Base-by-base conservation (phyloP, 164 flowering plant species). In the Vitis cinerea region DNA sequence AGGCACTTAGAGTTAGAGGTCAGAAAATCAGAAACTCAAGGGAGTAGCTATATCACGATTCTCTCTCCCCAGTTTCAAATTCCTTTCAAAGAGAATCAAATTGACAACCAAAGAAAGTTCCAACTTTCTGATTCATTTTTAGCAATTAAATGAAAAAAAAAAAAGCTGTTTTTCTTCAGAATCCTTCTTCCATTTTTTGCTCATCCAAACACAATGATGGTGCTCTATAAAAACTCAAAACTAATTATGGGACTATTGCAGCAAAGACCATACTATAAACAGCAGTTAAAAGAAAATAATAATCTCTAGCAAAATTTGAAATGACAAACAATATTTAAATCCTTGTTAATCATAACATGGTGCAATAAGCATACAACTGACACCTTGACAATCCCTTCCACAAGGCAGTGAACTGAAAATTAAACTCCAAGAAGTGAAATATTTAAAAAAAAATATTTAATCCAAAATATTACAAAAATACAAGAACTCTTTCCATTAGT, bases 401-500 rank as follows among this genome's bases (percentile, higher is more conserved):
- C 58, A 66, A 1, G 57, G 50, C 52, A 51, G 50, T 49, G 48
- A 61, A 37, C 16, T 62, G 11, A 63, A 64, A 17, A 65, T 71
- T 27, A 66, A 75, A 60, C 63, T 49, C 44, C 44, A 6, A 3
- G 44, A 0, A 37, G 44, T 31, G 4, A 31, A 37, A 37, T 37
- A 37, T 37, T 37, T 37, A 3, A 37, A 37, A 47, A 59, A 48
- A 63, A 64, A 44, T 15, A 67, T 62, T 56, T 69, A 75, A 67
- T 68, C 67, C 64, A 78, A 64, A 67, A 69, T 13, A 64, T 19
- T 66, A 65, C 55, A 77, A 54, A 56, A 68, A 59, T 78, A 79
- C 75, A 79, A 74, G 67, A 78, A 74, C 31, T 49, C 61, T 67
- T 37, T 77, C 67, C 63, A 49, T 67, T 65, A 69, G 63, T 65